Conservation (phyloP, 176 grass and related monocot genomes). For the Paspalum vaginatum region DNA sequence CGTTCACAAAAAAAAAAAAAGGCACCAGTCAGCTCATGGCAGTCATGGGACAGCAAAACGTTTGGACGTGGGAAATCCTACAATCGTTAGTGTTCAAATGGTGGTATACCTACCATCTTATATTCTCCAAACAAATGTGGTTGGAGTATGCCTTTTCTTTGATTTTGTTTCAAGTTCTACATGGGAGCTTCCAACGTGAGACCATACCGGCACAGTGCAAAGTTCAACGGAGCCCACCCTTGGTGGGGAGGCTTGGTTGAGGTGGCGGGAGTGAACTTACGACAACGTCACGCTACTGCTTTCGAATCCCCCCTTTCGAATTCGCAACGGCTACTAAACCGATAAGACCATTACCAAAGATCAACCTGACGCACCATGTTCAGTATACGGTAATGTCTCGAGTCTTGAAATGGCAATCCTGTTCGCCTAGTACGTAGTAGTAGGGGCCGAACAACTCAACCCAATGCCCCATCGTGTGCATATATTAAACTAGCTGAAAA, state of each 20-base stretch:
- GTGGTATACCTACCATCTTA: not conserved
- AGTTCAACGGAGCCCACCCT: not conserved
- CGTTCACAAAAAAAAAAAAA: not conserved
- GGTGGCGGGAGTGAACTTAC: not conserved
- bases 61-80: not conserved
- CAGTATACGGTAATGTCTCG: not conserved
- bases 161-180: no score
- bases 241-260: not conserved
- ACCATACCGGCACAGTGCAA: not conserved
- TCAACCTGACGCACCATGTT: not conserved
- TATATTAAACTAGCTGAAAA: no score
- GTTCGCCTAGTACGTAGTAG: no score
- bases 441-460: not conserved
- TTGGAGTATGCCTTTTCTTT: not conserved
- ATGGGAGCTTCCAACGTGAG: not conserved
- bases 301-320: slow-evolving; percentile 45
- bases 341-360: not conserved
- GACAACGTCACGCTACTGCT: not conserved
- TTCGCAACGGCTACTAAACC: slow-evolving; percentile 37
- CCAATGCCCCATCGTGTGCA: no score
- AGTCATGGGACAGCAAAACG: not conserved
- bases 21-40: not conserved
- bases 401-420: not conserved
- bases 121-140: not conserved
- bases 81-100: not conserved